A percentile compares a stretch with the other conserved stretches of the same genome.
Evolutionary conservation across 2,329 filamentous ascomycete species (phyloP).

Genomic region (Colletotrichum incanum): DNA sequence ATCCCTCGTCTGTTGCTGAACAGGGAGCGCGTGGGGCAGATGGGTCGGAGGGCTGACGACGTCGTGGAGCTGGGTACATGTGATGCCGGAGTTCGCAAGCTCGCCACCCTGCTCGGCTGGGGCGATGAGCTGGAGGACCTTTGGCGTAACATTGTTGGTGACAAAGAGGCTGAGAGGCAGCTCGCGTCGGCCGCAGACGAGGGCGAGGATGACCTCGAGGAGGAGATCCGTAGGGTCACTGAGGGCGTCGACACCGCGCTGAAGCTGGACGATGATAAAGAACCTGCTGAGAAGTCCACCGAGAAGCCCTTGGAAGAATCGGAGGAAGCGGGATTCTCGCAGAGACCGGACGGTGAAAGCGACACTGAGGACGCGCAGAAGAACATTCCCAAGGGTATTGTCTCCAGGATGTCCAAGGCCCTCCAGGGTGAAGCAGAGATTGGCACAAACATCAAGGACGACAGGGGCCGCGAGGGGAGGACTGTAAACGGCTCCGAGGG

Average conservation of each 20-base stretch:
- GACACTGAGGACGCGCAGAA: slow-evolving; percentile 12
- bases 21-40: slow-evolving; percentile 82
- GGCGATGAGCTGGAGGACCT: slow-evolving; percentile 82
- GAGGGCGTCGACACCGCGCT: slow-evolving; percentile 54
- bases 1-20: slow-evolving; percentile 90
- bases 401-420: slow-evolving; percentile 17
- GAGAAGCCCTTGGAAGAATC: not conserved
- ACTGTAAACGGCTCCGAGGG: slow-evolving; percentile 28
- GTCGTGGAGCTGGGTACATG: slow-evolving; percentile 88
- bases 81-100: slow-evolving; percentile 82
- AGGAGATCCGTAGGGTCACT: slow-evolving; percentile 61
- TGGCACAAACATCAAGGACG: slow-evolving; percentile 37
- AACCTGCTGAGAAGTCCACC: not conserved
- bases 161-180: slow-evolving; percentile 69
- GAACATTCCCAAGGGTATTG: slow-evolving; percentile 1
- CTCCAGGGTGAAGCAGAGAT: slow-evolving; percentile 17
- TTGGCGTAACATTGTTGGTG: slow-evolving; percentile 80
- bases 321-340: not conserved
- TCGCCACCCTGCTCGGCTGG: slow-evolving; percentile 90
- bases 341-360: slow-evolving; percentile 4
- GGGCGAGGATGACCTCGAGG: slow-evolving; percentile 55
- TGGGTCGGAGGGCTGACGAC: slow-evolving; percentile 86
- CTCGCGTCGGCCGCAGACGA: slow-evolving; percentile 53
- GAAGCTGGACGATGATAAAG: slow-evolving; percentile 49
- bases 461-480: slow-evolving; percentile 36